Evolutionary conservation across 768 basidiomycete genomes (phyloP).

Genomic region (Termitomyces sp.): DNA sequence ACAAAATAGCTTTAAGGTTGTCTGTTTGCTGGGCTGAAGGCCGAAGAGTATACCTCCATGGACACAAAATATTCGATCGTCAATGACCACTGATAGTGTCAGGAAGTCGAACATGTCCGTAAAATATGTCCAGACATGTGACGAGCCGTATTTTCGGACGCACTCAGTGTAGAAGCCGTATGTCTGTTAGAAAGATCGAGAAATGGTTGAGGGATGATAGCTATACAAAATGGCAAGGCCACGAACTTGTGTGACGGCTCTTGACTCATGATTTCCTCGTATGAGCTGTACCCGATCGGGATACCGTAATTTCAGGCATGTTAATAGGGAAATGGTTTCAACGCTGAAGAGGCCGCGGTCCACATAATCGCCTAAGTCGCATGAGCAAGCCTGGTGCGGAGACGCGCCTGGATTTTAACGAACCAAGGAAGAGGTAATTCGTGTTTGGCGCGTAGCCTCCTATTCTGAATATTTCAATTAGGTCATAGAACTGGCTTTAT

Average conservation of each 20-base stretch:
- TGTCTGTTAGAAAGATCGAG: slow-evolving; percentile 55
- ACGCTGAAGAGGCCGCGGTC: slow-evolving; percentile 97
- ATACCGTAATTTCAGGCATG: slow-evolving; percentile 94
- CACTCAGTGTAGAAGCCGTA: slow-evolving; percentile 99
- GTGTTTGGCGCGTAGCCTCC: slow-evolving; percentile 95
- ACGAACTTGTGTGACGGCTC: slow-evolving; percentile 96
- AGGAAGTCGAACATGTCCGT: slow-evolving; percentile 99
- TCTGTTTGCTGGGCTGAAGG: slow-evolving; percentile 6
- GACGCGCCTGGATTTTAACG: slow-evolving; percentile 25
- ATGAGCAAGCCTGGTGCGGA: slow-evolving; percentile 11
- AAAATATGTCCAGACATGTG: slow-evolving; percentile 98
- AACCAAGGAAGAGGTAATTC: slow-evolving; percentile 97
- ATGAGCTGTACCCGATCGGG: slow-evolving; percentile 96
- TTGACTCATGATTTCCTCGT: slow-evolving; percentile 95
- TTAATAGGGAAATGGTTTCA: slow-evolving; percentile 95
- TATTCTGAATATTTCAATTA: slow-evolving; percentile 98
- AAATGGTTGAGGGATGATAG: slow-evolving; percentile 21
- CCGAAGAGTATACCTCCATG: slow-evolving; percentile 73
- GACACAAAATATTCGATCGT: slow-evolving; percentile 98
- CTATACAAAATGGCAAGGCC: slow-evolving; percentile 17
- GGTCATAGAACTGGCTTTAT: slow-evolving; percentile 96
- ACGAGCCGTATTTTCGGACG: slow-evolving; percentile 92
- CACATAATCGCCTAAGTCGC: slow-evolving; percentile 86
- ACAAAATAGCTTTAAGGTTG: slow-evolving; percentile 12
- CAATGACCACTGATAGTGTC: slow-evolving; percentile 95